Conservation (phyloP, 352 stramenopile genomes). For the Phytophthora citrophthora region DNA sequence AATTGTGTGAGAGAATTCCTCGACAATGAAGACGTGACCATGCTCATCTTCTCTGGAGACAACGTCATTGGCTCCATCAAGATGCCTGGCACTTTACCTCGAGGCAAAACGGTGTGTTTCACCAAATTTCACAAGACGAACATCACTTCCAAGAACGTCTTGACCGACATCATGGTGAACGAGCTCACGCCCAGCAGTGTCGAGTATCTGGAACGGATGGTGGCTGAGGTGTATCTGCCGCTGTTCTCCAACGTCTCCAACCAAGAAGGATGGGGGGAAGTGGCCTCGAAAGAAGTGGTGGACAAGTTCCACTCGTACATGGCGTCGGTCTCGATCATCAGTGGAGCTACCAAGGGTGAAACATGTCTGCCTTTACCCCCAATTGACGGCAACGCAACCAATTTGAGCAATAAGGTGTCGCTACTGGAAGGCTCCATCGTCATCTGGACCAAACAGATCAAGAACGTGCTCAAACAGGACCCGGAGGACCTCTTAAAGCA, state of each 20-base stretch:
- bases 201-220: constrained; percentile 95
- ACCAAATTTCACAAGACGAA: constrained; percentile 88
- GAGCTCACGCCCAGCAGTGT: constrained; percentile 91
- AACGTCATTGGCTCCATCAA: constrained; percentile 86
- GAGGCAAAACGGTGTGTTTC: constrained; percentile 92
- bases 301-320: constrained; percentile 98
- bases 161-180: constrained; percentile 88
- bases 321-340: constrained; percentile 96
- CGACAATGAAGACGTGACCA: constrained; percentile 84
- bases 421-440: constrained; percentile 98
- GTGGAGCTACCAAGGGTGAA: constrained; percentile 96
- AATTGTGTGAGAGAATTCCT: constrained; percentile 90
- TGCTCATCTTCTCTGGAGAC: constrained; percentile 90
- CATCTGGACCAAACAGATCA: constrained; percentile 99
- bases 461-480: constrained; percentile 98
- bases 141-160: constrained; percentile 87
- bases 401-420: constrained; percentile 93
- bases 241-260: constrained; percentile 96
- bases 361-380: constrained; percentile 96
- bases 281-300: constrained; percentile 96
- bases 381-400: constrained; percentile 83
- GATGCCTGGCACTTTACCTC: constrained; percentile 87
- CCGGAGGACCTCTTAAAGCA: constrained; percentile 96
- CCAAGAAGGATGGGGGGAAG: constrained; percentile 96
- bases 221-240: constrained; percentile 95